These are phyloP conservation scores for Climacium dendroides DNA, from an alignment of 225 moss, liverwort and hornwort species.

Conservation along the genomic window DNA sequence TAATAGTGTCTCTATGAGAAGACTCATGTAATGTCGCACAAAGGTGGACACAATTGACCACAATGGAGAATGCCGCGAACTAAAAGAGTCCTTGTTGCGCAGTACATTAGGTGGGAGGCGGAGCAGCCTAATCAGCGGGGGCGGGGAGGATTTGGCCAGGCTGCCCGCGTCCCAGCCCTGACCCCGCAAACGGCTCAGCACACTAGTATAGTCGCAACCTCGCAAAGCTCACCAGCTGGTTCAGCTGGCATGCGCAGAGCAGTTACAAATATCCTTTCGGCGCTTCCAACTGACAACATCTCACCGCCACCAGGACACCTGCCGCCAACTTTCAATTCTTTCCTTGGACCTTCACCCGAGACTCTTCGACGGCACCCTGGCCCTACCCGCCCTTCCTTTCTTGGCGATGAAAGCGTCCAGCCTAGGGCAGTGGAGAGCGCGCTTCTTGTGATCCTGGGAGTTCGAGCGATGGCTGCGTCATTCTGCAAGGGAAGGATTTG, in stretches of 20 bases:
- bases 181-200: too few species aligned
- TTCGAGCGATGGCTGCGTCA: not conserved
- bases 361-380: not conserved
- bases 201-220: too few species aligned
- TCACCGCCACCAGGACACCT: not conserved
- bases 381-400: not conserved
- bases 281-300: constrained; percentile 23
- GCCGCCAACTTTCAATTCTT: not conserved
- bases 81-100: too few species aligned
- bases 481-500: not conserved
- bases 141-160: too few species aligned
- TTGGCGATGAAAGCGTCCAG: not conserved
- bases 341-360: not conserved
- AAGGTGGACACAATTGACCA: too few species aligned
- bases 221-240: constrained; percentile 3
- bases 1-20: too few species aligned
- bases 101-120: too few species aligned
- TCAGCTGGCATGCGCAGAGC: constrained; percentile 18
- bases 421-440: not conserved
- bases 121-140: too few species aligned
- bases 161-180: too few species aligned
- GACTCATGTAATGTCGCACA: too few species aligned
- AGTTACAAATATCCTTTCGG: constrained; percentile 17
- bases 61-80: too few species aligned
- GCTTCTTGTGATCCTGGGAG: not conserved